Percentiles rank a stretch among this genome's conserved stretches.
Conservation (phyloP, 2,329 filamentous ascomycete species). For the Hymenoscyphus scutula region DNA sequence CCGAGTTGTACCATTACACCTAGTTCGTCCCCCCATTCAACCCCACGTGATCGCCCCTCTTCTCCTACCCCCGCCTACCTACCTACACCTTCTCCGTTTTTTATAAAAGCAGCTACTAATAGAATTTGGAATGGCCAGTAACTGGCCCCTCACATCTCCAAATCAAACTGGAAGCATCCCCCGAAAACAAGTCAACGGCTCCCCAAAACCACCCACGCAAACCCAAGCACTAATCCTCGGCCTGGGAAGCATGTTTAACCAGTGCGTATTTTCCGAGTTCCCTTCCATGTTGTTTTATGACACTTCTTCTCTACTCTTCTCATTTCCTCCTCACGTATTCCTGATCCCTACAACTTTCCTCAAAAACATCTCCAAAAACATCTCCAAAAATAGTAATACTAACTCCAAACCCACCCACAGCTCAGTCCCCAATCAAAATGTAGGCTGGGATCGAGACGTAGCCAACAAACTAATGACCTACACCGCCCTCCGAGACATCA, state of each 20-base stretch:
- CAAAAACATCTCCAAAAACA: too few species aligned
- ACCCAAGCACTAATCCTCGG: constrained; percentile 54
- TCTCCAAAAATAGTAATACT: too few species aligned
- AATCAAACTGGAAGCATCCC: constrained; percentile 25
- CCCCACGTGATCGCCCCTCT: constrained; percentile 20
- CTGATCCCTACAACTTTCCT: too few species aligned
- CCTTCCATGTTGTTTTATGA: too few species aligned
- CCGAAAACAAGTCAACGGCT: constrained; percentile 23
- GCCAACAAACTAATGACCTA: constrained; percentile 47
- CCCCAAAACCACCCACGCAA: constrained; percentile 30
- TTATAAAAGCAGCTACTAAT: background rate
- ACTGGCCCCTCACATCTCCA: constrained; percentile 33
- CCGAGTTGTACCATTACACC: constrained; percentile 53
- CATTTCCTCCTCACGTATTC: constrained; percentile 34
- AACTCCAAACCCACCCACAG: too few species aligned
- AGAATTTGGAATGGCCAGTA: constrained; percentile 21
- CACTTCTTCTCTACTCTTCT: too few species aligned
- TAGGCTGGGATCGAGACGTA: constrained; percentile 52
- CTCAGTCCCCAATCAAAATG: constrained; percentile 49
- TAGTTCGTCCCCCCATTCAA: constrained; percentile 45
- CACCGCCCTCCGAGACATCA: constrained; percentile 47
- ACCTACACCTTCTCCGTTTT: background rate
- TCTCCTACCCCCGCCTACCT: too few species aligned
- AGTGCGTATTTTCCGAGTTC: background rate
- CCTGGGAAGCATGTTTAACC: constrained; percentile 57